Percentiles rank a stretch among this genome's conserved stretches.
These are phyloP conservation scores for Alternaria postmessia DNA, from an alignment of 2,329 filamentous ascomycete genomes.

Conservation along the genomic window DNA sequence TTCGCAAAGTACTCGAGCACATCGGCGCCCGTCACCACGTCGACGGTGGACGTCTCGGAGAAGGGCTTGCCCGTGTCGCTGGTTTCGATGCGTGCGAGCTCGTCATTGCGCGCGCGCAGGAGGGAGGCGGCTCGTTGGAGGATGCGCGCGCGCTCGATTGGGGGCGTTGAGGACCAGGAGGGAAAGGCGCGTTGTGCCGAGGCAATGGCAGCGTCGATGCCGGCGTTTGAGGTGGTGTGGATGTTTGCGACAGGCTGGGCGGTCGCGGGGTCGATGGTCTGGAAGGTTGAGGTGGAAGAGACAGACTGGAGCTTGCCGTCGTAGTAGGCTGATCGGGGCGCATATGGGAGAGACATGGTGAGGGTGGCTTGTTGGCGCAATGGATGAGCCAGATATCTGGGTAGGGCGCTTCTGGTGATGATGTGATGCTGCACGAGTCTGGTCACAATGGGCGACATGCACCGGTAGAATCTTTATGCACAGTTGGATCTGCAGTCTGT, in stretches of 20 bases:
- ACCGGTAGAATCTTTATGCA: neutral
- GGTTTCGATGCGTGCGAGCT: slow-evolving; percentile 80
- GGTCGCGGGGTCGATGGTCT: slow-evolving; percentile 77
- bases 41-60: slow-evolving; percentile 83
- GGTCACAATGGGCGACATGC: slow-evolving; percentile 4
- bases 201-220: slow-evolving; percentile 75
- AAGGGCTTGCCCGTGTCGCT: slow-evolving; percentile 87
- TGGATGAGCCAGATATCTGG: neutral
- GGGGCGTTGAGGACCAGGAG: slow-evolving; percentile 77
- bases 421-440: neutral
- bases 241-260: slow-evolving; percentile 74
- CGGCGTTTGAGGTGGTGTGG: slow-evolving; percentile 70
- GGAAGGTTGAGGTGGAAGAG: slow-evolving; percentile 69
- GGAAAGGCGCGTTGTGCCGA: slow-evolving; percentile 77
- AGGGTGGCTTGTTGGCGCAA: slow-evolving; percentile 8
- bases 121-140: slow-evolving; percentile 78
- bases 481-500: slow-evolving; percentile 3
- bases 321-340: slow-evolving; percentile 74
- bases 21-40: slow-evolving; percentile 83
- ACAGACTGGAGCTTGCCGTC: slow-evolving; percentile 72
- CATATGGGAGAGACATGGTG: slow-evolving; percentile 53
- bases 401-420: neutral
- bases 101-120: slow-evolving; percentile 78
- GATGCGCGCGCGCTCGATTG: slow-evolving; percentile 78
- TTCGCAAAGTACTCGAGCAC: slow-evolving; percentile 88